phyloP scores from a whole-genome alignment of 768 basidiomycete genomes.

The Hemileccinum rubropunctum region DNA sequence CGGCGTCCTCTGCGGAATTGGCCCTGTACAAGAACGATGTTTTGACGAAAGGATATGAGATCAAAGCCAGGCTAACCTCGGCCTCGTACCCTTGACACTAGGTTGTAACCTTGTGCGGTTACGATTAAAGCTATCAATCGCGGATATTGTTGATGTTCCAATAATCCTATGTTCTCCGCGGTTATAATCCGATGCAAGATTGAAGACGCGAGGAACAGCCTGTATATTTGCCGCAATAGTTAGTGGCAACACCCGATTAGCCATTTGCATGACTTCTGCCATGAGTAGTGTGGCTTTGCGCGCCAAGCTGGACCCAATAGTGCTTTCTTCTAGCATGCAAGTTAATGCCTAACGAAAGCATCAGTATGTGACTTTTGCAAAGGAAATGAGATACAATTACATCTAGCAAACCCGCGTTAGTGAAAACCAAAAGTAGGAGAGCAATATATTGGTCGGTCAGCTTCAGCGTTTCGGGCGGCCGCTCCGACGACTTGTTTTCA shows the following conservation, averaged over 20 bases:
- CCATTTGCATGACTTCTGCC: constrained; percentile 86
- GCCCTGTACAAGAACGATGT: constrained; percentile 42
- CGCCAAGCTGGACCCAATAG: constrained; percentile 67
- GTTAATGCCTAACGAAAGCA: constrained; percentile 64
- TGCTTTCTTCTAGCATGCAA: constrained; percentile 78
- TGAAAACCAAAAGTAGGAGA: constrained; percentile 77
- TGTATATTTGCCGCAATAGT: constrained; percentile 82
- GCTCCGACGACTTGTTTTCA: constrained; percentile 45
- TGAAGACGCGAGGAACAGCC: constrained; percentile 82
- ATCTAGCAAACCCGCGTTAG: constrained; percentile 85
- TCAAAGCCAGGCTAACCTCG: constrained; percentile 46
- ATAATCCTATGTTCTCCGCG: constrained; percentile 75
- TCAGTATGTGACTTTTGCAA: constrained; percentile 4
- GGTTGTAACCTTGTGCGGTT: constrained; percentile 74
- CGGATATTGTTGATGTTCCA: constrained; percentile 79
- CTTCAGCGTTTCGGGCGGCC: constrained; percentile 58
- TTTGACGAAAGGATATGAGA: neutral
- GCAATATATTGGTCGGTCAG: constrained; percentile 93
- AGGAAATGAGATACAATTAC: constrained; percentile 41
- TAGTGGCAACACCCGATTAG: constrained; percentile 83
- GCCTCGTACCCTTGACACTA: constrained; percentile 53
- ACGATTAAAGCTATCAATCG: constrained; percentile 93
- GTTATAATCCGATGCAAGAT: constrained; percentile 78
- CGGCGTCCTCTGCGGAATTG: constrained; percentile 81
- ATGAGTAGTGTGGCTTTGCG: constrained; percentile 89